phyloP scores from a whole-genome alignment of 164 flowering plant species.

The Stephania japonica region DNA sequence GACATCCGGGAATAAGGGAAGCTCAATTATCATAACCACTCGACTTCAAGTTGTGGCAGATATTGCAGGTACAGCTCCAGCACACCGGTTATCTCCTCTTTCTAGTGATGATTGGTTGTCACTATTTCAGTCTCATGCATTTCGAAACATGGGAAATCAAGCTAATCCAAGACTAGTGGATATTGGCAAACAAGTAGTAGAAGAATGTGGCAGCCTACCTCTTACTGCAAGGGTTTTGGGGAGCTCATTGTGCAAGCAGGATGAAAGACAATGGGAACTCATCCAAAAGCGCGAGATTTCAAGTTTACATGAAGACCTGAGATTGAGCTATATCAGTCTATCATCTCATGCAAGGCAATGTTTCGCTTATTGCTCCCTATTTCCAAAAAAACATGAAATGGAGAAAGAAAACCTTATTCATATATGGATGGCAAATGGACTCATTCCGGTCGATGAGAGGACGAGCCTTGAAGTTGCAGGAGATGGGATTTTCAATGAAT shows the following conservation, averaged over 20 bases:
- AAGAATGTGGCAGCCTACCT: background rate
- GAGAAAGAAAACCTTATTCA: background rate
- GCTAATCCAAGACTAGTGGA: background rate
- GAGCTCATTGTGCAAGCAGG: background rate
- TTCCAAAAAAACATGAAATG: slow-evolving; percentile 2
- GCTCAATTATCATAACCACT: slow-evolving; percentile 3
- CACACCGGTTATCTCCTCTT: background rate
- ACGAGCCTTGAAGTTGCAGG: slow-evolving; percentile 7
- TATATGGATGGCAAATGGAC: slow-evolving; percentile 17
- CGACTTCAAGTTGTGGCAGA: background rate
- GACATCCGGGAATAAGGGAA: background rate
- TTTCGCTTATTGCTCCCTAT: slow-evolving; percentile 8
- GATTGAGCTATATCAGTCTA: too few relatives aligned
- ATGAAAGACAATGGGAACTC: background rate
- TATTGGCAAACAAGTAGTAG: background rate
- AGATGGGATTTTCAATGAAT: background rate
- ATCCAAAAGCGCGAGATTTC: too few relatives aligned
- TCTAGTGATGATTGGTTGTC: background rate
- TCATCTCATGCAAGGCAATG: slow-evolving; percentile 6
- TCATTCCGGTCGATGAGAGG: slow-evolving; percentile 4
- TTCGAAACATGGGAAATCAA: background rate
- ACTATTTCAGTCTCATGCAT: background rate
- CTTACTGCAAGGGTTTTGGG: slow-evolving; percentile 1
- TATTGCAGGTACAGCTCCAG: background rate
- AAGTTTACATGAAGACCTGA: too few relatives aligned